phyloP scores from a whole-genome alignment of 2,329 filamentous ascomycete species.

The Alternaria incomplexa region DNA sequence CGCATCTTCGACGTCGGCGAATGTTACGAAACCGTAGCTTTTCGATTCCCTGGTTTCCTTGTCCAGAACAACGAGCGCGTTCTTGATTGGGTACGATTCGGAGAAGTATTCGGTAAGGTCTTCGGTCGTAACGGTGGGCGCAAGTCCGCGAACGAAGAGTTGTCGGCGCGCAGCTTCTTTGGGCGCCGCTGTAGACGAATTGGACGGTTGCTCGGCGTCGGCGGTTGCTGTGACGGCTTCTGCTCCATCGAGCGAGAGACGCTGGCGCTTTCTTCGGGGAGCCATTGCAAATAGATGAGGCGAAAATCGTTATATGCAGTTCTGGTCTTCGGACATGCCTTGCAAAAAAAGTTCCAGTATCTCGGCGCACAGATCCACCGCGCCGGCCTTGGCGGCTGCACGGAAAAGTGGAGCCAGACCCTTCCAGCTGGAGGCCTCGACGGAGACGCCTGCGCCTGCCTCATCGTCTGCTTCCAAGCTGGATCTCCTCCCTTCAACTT shows the following conservation, averaged over 20 bases:
- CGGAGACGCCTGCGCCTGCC: not conserved
- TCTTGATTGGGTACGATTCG: constrained; percentile 91
- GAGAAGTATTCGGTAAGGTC: constrained; percentile 88
- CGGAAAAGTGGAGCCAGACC: constrained; percentile 5
- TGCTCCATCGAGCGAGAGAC: constrained; percentile 48
- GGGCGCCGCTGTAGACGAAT: constrained; percentile 17
- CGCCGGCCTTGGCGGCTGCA: constrained; percentile 14
- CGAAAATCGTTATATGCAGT: not conserved
- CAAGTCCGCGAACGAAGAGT: constrained; percentile 89
- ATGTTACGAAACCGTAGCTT: constrained; percentile 96
- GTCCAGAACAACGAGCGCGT: constrained; percentile 91
- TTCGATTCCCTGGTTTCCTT: constrained; percentile 84
- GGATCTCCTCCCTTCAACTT: not conserved
- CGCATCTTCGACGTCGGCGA: constrained; percentile 92
- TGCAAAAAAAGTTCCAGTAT: constrained; percentile 22
- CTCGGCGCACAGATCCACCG: constrained; percentile 10
- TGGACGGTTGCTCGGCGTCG: constrained; percentile 26
- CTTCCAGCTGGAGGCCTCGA: not conserved
- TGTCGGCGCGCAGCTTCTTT: constrained; percentile 52
- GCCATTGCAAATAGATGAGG: constrained; percentile 35
- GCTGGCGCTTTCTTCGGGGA: constrained; percentile 50
- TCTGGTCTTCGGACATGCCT: constrained; percentile 1
- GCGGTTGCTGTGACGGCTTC: constrained; percentile 38
- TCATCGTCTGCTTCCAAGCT: not conserved
- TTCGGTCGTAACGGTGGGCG: constrained; percentile 78